phyloP scores from a whole-genome alignment of 1,284 basidiomycete genomes.

The Malassezia brasiliensis region DNA sequence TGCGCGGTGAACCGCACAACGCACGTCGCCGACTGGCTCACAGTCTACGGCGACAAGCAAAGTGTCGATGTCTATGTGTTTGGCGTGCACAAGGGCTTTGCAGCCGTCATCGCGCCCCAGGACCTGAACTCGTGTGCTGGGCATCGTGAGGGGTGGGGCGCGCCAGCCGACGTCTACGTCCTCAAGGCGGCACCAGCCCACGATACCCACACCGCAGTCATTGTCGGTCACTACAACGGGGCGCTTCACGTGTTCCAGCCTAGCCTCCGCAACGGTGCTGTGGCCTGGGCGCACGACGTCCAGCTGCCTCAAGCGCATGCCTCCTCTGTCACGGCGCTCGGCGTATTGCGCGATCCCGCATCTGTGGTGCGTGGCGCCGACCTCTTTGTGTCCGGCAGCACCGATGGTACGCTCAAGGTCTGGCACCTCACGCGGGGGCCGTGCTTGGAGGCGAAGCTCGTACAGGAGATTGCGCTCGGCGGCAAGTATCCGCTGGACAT shows the following conservation, averaged over 20 bases:
- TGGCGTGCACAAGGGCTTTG: constrained; percentile 35
- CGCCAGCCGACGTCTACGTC: constrained; percentile 1
- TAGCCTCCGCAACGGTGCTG: background rate
- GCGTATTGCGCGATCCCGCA: constrained; percentile 19
- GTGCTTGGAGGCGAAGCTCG: constrained; percentile 5
- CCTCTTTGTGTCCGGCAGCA: constrained; percentile 31
- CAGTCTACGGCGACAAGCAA: constrained; percentile 3
- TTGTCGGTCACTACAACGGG: constrained; percentile 28
- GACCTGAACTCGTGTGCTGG: background rate
- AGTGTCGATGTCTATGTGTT: constrained; percentile 22
- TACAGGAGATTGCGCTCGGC: constrained; percentile 27
- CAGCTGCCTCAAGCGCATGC: constrained; percentile 21
- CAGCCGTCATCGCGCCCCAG: background rate
- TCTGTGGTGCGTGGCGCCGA: background rate
- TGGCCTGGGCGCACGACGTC: background rate
- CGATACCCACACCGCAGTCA: constrained; percentile 10
- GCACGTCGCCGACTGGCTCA: constrained; percentile 37
- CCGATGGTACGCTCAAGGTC: constrained; percentile 31
- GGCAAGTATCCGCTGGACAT: constrained; percentile 36
- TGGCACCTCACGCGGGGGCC: constrained; percentile 15
- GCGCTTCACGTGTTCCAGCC: constrained; percentile 21
- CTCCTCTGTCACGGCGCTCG: constrained; percentile 28
- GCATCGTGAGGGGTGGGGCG: background rate
- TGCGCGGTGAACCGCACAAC: constrained; percentile 36
- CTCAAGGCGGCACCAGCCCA: constrained; percentile 1